Evolutionary conservation across 352 stramenopile genomes (phyloP).

Genomic region (Pythium periplocum): DNA sequence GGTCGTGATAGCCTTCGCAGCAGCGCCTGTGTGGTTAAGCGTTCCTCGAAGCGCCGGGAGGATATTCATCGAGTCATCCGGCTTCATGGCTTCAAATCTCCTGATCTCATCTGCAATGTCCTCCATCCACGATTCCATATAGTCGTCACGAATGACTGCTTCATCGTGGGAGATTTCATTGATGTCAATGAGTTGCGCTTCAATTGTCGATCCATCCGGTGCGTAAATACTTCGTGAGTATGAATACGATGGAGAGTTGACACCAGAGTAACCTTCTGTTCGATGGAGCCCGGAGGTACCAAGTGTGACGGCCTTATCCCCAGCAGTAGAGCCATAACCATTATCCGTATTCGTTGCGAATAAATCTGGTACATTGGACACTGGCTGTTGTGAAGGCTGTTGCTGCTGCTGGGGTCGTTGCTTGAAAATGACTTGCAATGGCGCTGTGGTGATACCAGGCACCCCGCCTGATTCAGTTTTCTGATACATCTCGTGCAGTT

Average conservation of each 20-base stretch:
- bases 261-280: conserved; percentile 61
- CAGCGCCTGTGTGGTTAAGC: conserved; percentile 42
- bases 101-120: conserved; percentile 58
- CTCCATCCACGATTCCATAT: conserved; percentile 51
- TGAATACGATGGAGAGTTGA: conserved; percentile 42
- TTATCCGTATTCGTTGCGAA: conserved; percentile 6
- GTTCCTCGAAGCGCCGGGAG: conserved; percentile 52
- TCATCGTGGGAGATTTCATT: conserved; percentile 34
- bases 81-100: conserved; percentile 45
- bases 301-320: too few species aligned
- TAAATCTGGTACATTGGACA: neutral
- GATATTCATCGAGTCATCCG: conserved; percentile 35
- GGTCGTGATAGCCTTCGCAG: conserved; percentile 67
- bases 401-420: conserved; percentile 56
- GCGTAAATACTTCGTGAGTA: conserved; percentile 72
- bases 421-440: conserved; percentile 83
- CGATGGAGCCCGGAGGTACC: conserved; percentile 3
- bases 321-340: too few species aligned
- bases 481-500: conserved; percentile 44
- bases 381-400: conserved; percentile 4
- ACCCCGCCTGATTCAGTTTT: conserved; percentile 17
- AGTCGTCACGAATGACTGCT: conserved; percentile 46
- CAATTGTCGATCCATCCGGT: conserved; percentile 63
- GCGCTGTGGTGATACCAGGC: conserved; percentile 10
- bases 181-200: conserved; percentile 65